These are phyloP conservation scores for Chaetomium tenue DNA, from an alignment of 495 filamentous ascomycete genomes.

Conservation along the genomic window DNA sequence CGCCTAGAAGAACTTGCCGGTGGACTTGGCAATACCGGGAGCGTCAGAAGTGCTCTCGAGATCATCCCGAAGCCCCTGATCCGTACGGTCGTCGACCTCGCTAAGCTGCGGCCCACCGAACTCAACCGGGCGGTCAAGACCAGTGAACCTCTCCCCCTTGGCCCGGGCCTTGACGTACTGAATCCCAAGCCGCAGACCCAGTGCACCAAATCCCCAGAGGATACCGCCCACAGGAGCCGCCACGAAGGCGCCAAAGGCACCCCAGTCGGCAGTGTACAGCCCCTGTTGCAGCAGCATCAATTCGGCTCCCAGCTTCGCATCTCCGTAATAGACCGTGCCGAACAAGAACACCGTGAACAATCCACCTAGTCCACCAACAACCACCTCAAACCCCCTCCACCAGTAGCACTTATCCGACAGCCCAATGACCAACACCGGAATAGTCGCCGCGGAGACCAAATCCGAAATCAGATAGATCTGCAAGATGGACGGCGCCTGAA, in stretches of 20 bases:
- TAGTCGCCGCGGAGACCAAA: constrained; percentile 65
- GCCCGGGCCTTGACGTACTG: constrained; percentile 53
- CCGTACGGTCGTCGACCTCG: constrained; percentile 15
- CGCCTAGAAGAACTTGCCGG: constrained; percentile 51
- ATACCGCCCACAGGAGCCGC: constrained; percentile 71
- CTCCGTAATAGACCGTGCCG: constrained; percentile 66
- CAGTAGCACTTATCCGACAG: constrained; percentile 62
- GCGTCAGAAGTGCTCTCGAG: constrained; percentile 31
- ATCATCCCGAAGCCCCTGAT: constrained; percentile 33
- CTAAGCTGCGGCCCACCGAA: constrained; percentile 21
- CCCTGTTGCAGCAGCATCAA: constrained; percentile 68
- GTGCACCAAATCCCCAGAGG: constrained; percentile 63
- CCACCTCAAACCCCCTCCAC: constrained; percentile 72
- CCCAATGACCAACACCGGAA: constrained; percentile 67
- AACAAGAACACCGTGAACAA: constrained; percentile 74
- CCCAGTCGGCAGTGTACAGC: constrained; percentile 69
- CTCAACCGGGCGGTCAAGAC: constrained; percentile 55
- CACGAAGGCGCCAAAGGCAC: constrained; percentile 73
- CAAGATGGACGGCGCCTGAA: constrained; percentile 67
- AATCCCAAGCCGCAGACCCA: constrained; percentile 51
- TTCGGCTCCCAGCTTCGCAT: constrained; percentile 59
- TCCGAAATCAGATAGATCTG: constrained; percentile 78
- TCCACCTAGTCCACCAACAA: constrained; percentile 68
- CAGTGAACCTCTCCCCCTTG: constrained; percentile 58
- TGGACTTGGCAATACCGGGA: constrained; percentile 39